Evolutionary conservation across 345 rosid genomes (phyloP), one percentile per base, ranked within the genome.

Genomic region (Populus deltoides): DNA sequence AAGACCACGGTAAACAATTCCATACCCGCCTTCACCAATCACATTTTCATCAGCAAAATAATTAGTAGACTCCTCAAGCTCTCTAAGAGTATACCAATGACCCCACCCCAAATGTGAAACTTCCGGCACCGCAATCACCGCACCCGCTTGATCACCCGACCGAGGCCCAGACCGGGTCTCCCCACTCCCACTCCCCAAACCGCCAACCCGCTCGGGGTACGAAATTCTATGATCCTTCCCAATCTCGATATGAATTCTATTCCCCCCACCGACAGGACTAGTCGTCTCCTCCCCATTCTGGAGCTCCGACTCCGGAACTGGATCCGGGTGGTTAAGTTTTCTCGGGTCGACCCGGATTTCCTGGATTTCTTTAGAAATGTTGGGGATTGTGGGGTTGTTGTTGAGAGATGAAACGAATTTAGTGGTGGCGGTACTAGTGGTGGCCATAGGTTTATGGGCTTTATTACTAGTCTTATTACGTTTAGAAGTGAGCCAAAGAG

Each of bases 71-170:
- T 85, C 82, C 85, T 95, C 97, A 25, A 95, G 97, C 92, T 95
- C 99, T 80, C 97, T 91, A 53, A 95, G 77, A 25, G 94, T 95
- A 67, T 92, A 95, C 98, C 99, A 95, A 80, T 91, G 99, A 0
- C 99, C 99, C 99, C 99, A 95, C 5, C 97, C 99, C 82, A 95
- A 85, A 88, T 95, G 99, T 53, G 98, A 93, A 77, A 95, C 99
- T 78, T 93, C 99, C 47, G 96, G 97, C 80, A 81, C 92, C n/a
- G 86, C 71, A 66, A 83, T 71, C 20, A 59, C 78, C 65, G 74
- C 72, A 45, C 86, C 80, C 16, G 27, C 69, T 79, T 85, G 93
- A 74, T 90, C 97, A 69, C 90, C 89, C 10, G 84, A 73, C 11
- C 84, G 69, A 10, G 71, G 77, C 15, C 84, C 78, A 8, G 91